Evolutionary conservation across 371 early-diverging fungal species (phyloP).

Genomic region (Mortierella sp.): DNA sequence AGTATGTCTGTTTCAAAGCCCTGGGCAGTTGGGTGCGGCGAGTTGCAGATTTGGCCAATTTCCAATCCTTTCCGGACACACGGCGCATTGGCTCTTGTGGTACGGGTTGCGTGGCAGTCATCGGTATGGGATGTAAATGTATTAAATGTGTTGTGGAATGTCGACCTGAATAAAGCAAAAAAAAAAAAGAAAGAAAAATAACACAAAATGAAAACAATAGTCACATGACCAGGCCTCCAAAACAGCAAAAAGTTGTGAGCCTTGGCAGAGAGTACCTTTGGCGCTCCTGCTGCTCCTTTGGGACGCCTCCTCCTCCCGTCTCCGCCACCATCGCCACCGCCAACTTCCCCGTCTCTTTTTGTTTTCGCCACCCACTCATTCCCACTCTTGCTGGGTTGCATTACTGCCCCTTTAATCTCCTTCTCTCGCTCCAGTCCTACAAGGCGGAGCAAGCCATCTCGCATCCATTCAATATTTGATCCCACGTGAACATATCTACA

Average conservation of each 20-base stretch:
- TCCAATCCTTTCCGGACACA: slow-evolving; percentile 57
- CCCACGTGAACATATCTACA: slow-evolving; percentile 1
- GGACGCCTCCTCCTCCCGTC: neutral
- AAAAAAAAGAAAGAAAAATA: slow-evolving; percentile 3
- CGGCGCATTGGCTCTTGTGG: slow-evolving; percentile 47
- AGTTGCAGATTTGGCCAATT: slow-evolving; percentile 50
- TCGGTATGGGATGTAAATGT: slow-evolving; percentile 5
- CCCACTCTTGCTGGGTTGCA: neutral
- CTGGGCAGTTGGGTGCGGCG: slow-evolving; percentile 47
- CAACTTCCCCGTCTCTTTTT: neutral
- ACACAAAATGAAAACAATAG: neutral
- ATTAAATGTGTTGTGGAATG: too few relatives aligned
- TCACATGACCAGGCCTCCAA: neutral
- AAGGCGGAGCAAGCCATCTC: neutral
- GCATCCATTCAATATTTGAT: neutral
- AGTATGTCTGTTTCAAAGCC: slow-evolving; percentile 47
- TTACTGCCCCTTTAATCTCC: neutral
- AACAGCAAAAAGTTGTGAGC: neutral
- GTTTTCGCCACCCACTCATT: too few relatives aligned
- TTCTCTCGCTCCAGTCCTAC: neutral
- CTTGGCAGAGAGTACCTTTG: slow-evolving; percentile 1
- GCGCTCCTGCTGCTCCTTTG: neutral
- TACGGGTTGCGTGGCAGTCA: slow-evolving; percentile 43
- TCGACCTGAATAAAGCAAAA: neutral
- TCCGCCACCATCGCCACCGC: neutral